Conservation (phyloP, 75 land plant genomes). For the Picea sitchensis region DNA sequence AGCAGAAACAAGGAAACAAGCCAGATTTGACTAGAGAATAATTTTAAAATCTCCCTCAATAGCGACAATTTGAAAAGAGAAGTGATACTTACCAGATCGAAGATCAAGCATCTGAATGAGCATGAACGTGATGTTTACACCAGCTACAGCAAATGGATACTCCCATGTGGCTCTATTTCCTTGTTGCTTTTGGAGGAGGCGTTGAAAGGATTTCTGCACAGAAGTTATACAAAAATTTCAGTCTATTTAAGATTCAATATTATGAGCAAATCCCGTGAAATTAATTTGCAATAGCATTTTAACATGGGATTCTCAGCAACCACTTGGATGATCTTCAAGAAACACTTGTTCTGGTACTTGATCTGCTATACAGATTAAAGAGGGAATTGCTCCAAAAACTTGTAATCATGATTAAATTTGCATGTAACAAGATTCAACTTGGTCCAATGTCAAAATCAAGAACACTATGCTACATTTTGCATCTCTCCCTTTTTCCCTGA, state of each 20-base stretch:
- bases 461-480: too few relatives aligned
- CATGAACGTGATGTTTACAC: constrained; percentile 96
- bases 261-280: neutral
- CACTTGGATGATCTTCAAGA: neutral
- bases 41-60: too few relatives aligned
- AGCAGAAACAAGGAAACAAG: too few relatives aligned
- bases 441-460: too few relatives aligned
- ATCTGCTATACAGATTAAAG: too few relatives aligned
- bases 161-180: constrained; percentile 88
- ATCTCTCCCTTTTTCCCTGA: too few relatives aligned
- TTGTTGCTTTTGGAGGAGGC: constrained; percentile 71
- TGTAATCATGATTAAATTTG: too few relatives aligned
- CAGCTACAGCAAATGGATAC: constrained; percentile 98
- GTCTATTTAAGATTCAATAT: neutral
- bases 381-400: too few relatives aligned
- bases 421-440: too few relatives aligned
- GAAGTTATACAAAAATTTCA: neutral
- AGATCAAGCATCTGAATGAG: constrained; percentile 97
- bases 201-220: constrained; percentile 74
- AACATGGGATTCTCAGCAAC: neutral
- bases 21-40: neutral
- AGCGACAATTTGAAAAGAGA: too few relatives aligned
- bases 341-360: neutral
- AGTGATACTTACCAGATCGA: constrained; percentile 44
- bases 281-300: neutral